Evolutionary conservation across 2,329 filamentous ascomycete genomes (phyloP), one percentile per base, ranked within the genome.

Genomic region (Phaeosphaeria sp.): DNA sequence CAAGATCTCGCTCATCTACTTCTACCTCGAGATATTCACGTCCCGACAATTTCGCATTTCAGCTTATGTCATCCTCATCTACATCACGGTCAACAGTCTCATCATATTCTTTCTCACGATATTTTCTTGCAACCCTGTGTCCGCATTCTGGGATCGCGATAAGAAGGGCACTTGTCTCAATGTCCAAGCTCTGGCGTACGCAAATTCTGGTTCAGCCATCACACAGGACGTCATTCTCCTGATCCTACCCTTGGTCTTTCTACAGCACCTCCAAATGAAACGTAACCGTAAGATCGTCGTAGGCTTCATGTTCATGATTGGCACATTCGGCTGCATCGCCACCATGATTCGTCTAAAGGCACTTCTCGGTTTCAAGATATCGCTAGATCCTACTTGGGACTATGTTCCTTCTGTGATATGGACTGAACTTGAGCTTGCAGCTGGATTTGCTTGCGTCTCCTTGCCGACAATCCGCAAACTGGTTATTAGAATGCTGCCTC

Each of bases 11-110:
- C 45, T 71, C 15, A 49, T 71, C 21, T 43, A 60, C 18, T 69
- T 68, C 49, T 73, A 70, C 43, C 66, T 73, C 9, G 61, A 68
- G 27, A 67, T 71, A 47, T 73, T 73, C 55, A 46, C 55, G 6
- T 53, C 61, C 3, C 55, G 51, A 7, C 51, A 56, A 4, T 68
- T 71, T 15, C 58, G 57, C 2, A 61, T 66, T 15, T 20, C 53
- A 11, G 63, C 59, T 15, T 64, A 61, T 36, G 15, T 60, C 1
- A 42, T 65, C 13, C 52, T 67, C 2, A 51, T 48, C 27, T 64
- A 58, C 45, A 60, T 67, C 9, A 43, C 56, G 20, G 22, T 63
- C n/a, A 61, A 55, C 5, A 61, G 56, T 1, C 9, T 65, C 1
- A 46, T 63, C 21, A 65, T 68, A 1, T 64, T 63, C 20, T 57